Conservation (phyloP, 2,329 filamentous ascomycete genomes). For the Exophiala bonariae region DNA sequence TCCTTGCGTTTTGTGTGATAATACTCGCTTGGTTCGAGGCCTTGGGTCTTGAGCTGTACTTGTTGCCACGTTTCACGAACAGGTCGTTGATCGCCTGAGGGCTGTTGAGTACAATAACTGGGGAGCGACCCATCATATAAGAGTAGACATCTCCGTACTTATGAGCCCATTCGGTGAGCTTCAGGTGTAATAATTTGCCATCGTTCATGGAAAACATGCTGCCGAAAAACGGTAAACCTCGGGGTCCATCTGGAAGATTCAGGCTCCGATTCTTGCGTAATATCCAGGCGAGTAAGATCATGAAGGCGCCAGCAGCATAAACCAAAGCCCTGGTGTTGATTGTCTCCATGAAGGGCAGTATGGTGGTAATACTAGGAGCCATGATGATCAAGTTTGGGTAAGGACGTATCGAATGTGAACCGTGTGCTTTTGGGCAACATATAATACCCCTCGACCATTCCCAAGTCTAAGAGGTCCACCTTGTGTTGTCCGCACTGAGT, state of each 20-base stretch:
- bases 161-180: slow-evolving; percentile 5
- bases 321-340: neutral
- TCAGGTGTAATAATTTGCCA: slow-evolving; percentile 2
- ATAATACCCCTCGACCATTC: no score
- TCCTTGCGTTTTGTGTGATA: slow-evolving; percentile 5
- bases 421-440: neutral
- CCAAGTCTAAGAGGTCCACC: no score
- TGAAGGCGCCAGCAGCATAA: slow-evolving; percentile 1
- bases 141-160: slow-evolving; percentile 18
- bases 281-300: neutral
- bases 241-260: slow-evolving; percentile 5
- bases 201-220: neutral
- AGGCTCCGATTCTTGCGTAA: neutral
- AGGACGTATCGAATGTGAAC: neutral
- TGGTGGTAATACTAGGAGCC: neutral
- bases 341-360: neutral
- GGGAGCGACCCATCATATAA: slow-evolving; percentile 8
- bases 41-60: slow-evolving; percentile 12
- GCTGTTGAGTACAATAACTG: slow-evolving; percentile 16
- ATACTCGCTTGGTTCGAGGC: slow-evolving; percentile 9
- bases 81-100: slow-evolving; percentile 13
- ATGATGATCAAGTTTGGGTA: neutral
- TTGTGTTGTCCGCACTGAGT: no score
- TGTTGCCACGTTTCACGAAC: slow-evolving; percentile 13
- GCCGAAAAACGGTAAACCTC: slow-evolving; percentile 8